phyloP scores from a whole-genome alignment of 371 early-diverging fungal species.

The Circinella minor region DNA sequence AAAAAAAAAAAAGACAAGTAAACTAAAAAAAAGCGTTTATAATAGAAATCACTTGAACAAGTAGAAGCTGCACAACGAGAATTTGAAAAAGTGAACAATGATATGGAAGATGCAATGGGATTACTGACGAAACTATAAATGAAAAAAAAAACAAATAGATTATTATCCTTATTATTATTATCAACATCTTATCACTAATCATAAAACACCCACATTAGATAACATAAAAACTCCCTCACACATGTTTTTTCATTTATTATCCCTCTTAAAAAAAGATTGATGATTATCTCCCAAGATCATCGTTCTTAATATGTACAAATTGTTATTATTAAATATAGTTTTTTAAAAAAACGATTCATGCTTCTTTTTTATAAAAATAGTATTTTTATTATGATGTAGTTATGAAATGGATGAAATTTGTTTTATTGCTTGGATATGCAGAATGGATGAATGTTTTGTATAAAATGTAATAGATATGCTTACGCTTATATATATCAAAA shows the following conservation, averaged over 20 bases:
- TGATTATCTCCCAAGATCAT: background rate
- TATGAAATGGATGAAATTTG: background rate
- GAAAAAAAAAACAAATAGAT: too few species aligned
- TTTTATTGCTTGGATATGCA: background rate
- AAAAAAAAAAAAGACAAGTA: background rate
- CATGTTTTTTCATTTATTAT: background rate
- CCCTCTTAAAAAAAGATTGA: too few species aligned
- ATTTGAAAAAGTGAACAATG: slow-evolving; percentile 50
- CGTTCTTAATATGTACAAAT: background rate
- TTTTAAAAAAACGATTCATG: background rate
- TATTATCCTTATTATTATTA: background rate
- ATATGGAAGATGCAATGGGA: slow-evolving; percentile 49
- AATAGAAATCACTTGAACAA: slow-evolving; percentile 12
- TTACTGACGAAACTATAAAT: slow-evolving; percentile 41
- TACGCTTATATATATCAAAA: background rate
- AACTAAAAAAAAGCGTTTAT: background rate
- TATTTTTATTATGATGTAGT: background rate
- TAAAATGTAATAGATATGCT: background rate
- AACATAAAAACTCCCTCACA: background rate
- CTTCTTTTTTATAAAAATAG: background rate
- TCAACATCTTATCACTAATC: too few species aligned
- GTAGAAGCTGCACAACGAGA: slow-evolving; percentile 41
- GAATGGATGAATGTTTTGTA: background rate
- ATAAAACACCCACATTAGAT: background rate
- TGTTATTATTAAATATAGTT: too few species aligned